Evolutionary conservation across 2,329 filamentous ascomycete species (phyloP).

Genomic region (Beauveria medogensis): DNA sequence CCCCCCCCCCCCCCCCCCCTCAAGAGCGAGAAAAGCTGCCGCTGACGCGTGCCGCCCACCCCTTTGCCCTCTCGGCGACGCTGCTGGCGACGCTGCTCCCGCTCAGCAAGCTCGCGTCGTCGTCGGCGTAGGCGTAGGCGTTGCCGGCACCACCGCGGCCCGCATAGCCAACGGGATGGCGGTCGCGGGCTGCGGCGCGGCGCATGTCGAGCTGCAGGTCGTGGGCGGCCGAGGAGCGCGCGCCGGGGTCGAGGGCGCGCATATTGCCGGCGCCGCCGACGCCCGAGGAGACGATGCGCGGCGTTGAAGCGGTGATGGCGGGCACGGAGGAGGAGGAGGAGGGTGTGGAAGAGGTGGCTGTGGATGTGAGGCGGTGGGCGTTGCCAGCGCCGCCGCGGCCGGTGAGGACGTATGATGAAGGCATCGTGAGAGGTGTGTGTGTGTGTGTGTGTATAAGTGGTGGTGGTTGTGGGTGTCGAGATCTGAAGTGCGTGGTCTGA

Average conservation of each 20-base stretch:
- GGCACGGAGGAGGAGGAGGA: constrained; percentile 26
- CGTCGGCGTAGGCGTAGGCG: constrained; percentile 45
- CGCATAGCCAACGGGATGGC: constrained; percentile 47
- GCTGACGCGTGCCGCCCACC: constrained; percentile 20
- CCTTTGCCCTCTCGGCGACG: neutral
- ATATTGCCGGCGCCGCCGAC: constrained; percentile 60
- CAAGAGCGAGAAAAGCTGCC: constrained; percentile 13
- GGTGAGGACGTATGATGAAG: constrained; percentile 38
- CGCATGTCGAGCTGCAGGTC: constrained; percentile 40
- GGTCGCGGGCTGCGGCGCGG: constrained; percentile 34
- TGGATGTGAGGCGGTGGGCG: constrained; percentile 41
- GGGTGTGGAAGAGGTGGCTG: constrained; percentile 13
- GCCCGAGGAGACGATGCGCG: constrained; percentile 53
- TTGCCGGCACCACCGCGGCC: constrained; percentile 60
- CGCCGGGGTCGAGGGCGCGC: constrained; percentile 41
- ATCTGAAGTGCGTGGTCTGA: neutral
- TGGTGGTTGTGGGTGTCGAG: constrained; percentile 29
- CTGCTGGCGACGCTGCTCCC: constrained; percentile 17
- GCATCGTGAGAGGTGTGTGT: constrained; percentile 28
- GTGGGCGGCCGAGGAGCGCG: constrained; percentile 38
- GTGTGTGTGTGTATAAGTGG: constrained; percentile 38
- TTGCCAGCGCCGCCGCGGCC: constrained; percentile 51
- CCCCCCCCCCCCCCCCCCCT: too few species aligned
- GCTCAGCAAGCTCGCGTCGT: constrained; percentile 15
- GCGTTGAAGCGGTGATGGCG: constrained; percentile 24